Percentiles rank a stretch among this genome's conserved stretches.
phyloP scores from a whole-genome alignment of 306 rosid genomes.

The Prosopis cineraria region DNA sequence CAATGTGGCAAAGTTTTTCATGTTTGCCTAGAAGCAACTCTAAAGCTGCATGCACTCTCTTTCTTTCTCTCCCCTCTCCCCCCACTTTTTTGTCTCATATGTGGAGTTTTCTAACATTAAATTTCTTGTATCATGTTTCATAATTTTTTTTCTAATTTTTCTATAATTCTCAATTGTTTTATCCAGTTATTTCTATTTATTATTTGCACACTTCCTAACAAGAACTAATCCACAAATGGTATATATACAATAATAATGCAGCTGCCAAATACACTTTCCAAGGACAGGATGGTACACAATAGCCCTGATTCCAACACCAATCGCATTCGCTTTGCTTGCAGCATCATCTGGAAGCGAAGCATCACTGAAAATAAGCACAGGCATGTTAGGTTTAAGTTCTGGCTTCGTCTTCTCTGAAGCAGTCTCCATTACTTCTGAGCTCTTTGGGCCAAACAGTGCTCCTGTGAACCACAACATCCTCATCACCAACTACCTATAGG shows the following conservation, averaged over 20 bases:
- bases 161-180: too few species aligned
- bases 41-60: too few species aligned
- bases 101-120: too few species aligned
- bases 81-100: too few species aligned
- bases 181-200: too few species aligned
- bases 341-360: conserved; percentile 37
- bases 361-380: conserved; percentile 37
- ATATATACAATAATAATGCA: conserved; percentile 24
- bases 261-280: conserved; percentile 44
- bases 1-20: too few species aligned
- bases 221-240: neutral
- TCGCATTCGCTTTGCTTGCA: conserved; percentile 48
- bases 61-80: too few species aligned
- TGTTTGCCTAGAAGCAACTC: too few species aligned
- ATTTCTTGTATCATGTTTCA: too few species aligned
- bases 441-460: conserved; percentile 55
- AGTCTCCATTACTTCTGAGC: conserved; percentile 52
- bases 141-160: too few species aligned
- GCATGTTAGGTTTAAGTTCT: conserved; percentile 51
- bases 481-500: conserved; percentile 59
- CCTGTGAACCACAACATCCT: conserved; percentile 59
- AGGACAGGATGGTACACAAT: conserved; percentile 61
- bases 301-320: conserved; percentile 55
- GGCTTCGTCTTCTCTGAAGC: conserved; percentile 54
- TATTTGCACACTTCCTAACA: too few species aligned